Evolutionary conservation across 1,284 basidiomycete species (phyloP).

Genomic region (Cystobasidiaceae sp.): DNA sequence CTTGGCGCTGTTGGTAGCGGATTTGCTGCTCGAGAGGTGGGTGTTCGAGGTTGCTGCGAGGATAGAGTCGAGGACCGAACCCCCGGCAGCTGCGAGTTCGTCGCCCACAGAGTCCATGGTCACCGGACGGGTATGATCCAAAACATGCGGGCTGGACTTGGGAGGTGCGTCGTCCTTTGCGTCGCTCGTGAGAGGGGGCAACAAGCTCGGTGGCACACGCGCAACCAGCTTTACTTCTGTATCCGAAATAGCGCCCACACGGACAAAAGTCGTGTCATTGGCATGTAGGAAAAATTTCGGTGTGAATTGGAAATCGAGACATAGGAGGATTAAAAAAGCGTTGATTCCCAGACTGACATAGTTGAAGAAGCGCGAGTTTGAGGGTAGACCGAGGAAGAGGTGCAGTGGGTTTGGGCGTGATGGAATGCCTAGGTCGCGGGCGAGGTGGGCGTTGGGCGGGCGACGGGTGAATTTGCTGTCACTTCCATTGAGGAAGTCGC

Average conservation of each 20-base stretch:
- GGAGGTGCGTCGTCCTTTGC: too few relatives aligned
- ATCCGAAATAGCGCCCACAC: constrained; percentile 63
- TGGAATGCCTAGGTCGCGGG: constrained; percentile 4
- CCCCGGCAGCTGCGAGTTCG: not conserved
- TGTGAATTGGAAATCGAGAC: constrained; percentile 36
- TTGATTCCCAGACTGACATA: constrained; percentile 32
- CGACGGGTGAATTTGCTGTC: not conserved
- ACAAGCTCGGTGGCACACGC: constrained; percentile 53
- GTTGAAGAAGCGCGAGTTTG: constrained; percentile 25
- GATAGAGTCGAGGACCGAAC: constrained; percentile 14
- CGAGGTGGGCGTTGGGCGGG: constrained; percentile 4
- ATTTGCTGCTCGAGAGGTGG: too few relatives aligned
- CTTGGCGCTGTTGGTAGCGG: constrained; percentile 19
- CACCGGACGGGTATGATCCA: too few relatives aligned
- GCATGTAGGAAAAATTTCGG: constrained; percentile 37
- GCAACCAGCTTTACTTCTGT: constrained; percentile 59
- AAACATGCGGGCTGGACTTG: too few relatives aligned
- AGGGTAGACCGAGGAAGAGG: constrained; percentile 8
- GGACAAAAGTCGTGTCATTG: constrained; percentile 57
- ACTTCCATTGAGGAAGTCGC: not conserved
- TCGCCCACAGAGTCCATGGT: too few relatives aligned
- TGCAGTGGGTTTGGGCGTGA: constrained; percentile 15
- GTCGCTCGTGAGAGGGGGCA: too few relatives aligned
- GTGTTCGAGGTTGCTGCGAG: too few relatives aligned
- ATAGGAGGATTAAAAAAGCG: constrained; percentile 33